A percentile compares a stretch with the other conserved stretches of the same genome.
Evolutionary conservation across 495 filamentous ascomycete species (phyloP).

Genomic region (Hypoxylon fuscum): DNA sequence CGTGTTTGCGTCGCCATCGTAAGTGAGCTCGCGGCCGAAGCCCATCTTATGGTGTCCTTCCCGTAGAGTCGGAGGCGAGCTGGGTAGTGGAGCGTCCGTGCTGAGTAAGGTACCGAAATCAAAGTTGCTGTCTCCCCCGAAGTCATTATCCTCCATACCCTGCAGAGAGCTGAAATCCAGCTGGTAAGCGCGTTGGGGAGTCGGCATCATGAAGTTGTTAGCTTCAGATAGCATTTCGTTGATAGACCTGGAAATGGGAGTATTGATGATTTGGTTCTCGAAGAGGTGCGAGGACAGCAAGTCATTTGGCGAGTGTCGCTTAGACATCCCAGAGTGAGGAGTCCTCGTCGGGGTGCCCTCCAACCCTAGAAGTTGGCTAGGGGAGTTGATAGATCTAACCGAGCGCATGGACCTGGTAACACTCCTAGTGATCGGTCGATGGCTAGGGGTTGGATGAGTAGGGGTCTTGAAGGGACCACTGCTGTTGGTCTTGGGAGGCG

Average conservation of each 20-base stretch:
- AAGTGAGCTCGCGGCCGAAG: slow-evolving; percentile 22
- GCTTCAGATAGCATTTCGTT: slow-evolving; percentile 67
- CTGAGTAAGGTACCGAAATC: slow-evolving; percentile 58
- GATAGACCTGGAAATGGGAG: slow-evolving; percentile 69
- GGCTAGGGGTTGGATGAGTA: slow-evolving; percentile 63
- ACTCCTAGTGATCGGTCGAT: slow-evolving; percentile 65
- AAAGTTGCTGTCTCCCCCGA: slow-evolving; percentile 39
- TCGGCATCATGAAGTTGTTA: slow-evolving; percentile 53
- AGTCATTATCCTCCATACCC: slow-evolving; percentile 50
- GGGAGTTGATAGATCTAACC: slow-evolving; percentile 47
- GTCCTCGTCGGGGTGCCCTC: slow-evolving; percentile 57
- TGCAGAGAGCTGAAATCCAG: slow-evolving; percentile 53
- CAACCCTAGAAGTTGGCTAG: slow-evolving; percentile 42
- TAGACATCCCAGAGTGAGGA: slow-evolving; percentile 43
- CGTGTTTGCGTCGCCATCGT: slow-evolving; percentile 6
- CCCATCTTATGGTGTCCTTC: slow-evolving; percentile 6
- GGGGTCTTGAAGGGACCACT: slow-evolving; percentile 64
- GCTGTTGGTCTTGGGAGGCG: slow-evolving; percentile 62
- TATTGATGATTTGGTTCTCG: slow-evolving; percentile 49
- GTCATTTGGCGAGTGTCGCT: slow-evolving; percentile 40
- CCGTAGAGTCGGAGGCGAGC: slow-evolving; percentile 57
- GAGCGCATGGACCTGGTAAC: slow-evolving; percentile 62
- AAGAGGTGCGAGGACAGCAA: slow-evolving; percentile 51
- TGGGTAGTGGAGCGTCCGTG: slow-evolving; percentile 62
- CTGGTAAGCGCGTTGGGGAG: slow-evolving; percentile 46